Evolutionary conservation across 2,329 filamentous ascomycete genomes (phyloP).

Genomic region (Sporothrix schenckii): DNA sequence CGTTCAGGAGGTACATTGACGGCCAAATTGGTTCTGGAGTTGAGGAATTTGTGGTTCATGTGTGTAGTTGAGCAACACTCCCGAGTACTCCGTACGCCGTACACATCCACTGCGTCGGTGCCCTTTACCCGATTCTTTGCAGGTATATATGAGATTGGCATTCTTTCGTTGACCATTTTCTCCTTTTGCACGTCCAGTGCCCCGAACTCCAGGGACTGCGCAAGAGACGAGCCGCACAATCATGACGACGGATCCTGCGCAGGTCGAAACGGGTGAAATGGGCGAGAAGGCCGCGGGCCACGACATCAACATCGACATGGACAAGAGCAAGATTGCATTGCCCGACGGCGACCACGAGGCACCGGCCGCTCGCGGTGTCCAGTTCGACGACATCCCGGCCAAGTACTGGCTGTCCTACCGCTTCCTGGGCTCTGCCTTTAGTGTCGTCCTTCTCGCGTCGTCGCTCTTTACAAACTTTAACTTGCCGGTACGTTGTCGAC

Average conservation of each 20-base stretch:
- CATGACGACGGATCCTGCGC: background rate
- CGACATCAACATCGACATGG: background rate
- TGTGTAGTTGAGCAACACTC: too few species aligned
- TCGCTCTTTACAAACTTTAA: constrained; percentile 27
- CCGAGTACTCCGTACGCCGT: too few species aligned
- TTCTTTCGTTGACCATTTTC: too few species aligned
- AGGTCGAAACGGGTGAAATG: background rate
- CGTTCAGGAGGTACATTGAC: too few species aligned
- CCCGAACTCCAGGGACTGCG: too few species aligned
- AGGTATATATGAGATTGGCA: too few species aligned
- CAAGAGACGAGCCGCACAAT: too few species aligned
- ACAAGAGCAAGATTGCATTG: background rate
- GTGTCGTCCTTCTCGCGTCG: constrained; percentile 26
- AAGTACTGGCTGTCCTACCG: constrained; percentile 32
- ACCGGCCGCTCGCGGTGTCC: constrained; percentile 24
- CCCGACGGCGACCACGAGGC: constrained; percentile 17
- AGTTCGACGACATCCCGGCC: constrained; percentile 30
- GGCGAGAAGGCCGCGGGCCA: background rate
- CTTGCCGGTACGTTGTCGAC: constrained; percentile 8
- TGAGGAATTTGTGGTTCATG: too few species aligned
- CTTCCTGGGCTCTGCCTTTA: constrained; percentile 28
- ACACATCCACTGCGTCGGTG: too few species aligned
- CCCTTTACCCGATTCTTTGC: too few species aligned
- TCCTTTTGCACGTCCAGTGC: too few species aligned
- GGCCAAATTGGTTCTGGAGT: too few species aligned